phyloP scores from a whole-genome alignment of 805 yeast genomes.

The Grigorovia yakushimaensis region DNA sequence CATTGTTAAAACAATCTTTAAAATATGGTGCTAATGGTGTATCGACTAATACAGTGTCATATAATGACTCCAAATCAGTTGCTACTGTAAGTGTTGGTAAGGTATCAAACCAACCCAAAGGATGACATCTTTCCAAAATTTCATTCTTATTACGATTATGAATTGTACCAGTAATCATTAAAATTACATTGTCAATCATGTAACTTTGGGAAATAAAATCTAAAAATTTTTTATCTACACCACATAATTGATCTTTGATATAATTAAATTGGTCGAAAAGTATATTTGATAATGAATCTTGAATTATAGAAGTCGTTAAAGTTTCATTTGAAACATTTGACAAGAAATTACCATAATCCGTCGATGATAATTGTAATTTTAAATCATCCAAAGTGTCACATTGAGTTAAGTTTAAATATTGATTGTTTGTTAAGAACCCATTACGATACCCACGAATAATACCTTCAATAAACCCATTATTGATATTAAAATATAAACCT shows the following conservation, averaged over 20 bases:
- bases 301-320: constrained; percentile 80
- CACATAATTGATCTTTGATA: constrained; percentile 73
- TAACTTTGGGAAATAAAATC: constrained; percentile 92
- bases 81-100: constrained; percentile 92
- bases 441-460: constrained; percentile 89
- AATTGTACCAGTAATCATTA: constrained; percentile 93
- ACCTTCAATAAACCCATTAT: constrained; percentile 87
- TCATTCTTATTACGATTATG: constrained; percentile 90
- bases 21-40: constrained; percentile 97
- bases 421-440: constrained; percentile 66
- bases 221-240: constrained; percentile 70
- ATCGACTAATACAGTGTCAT: constrained; percentile 85
- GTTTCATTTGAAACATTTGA: constrained; percentile 67
- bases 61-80: constrained; percentile 87
- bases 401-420: constrained; percentile 87
- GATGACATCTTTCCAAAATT: constrained; percentile 84
- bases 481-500: constrained; percentile 84
- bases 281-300: constrained; percentile 64
- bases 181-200: constrained; percentile 95
- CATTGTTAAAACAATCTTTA: constrained; percentile 75
- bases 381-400: constrained; percentile 93
- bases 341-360: constrained; percentile 89
- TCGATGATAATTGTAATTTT: constrained; percentile 86
- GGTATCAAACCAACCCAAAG: constrained; percentile 97
- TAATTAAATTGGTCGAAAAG: constrained; percentile 78